Base-by-base conservation (phyloP, 345 rosid species). In the Camelina hispida region DNA sequence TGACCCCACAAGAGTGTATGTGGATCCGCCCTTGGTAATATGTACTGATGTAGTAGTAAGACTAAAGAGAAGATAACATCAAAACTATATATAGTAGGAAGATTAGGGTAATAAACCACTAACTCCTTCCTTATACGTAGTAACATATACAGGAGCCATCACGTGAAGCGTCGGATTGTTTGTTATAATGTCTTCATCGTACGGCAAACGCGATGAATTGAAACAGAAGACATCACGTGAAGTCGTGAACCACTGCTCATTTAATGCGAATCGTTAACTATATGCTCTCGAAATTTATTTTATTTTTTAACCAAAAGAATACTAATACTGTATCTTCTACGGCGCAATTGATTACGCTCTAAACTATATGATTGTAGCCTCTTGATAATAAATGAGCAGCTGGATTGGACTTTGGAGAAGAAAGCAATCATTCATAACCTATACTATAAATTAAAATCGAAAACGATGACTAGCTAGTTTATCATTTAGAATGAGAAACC, bases 201-300 rank as follows among this genome's bases (percentile, higher is more conserved):
- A 67, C 74, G 74, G 62, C 23, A 60, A 22, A 22, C 63, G 59
- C 30, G 34, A 46, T 70, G 70, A 69, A 76, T 46, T 54, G 51
- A 71, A 71, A 58, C 77, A 52, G 48, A 57, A 22, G 73, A 40
- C 12, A 72, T 71, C 72, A 71, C 78, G 77, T 76, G 80, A 76
- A 76, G 58, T 15, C 78, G 77, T 76, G 80, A 76, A 76, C 64
- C 18, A 18, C 7, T 38, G 40, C 17, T 42, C 74, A 76, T 48
- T 69, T 34, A 69, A 47, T 62, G 51, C 51, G 37, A 28, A 59
- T 50, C 20, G 37, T 66, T 55, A 44, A 54, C 63, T 23, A 20
- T 38, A 48, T 40, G 34, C 12, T 20, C 17, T 37, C 10, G 11
- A 18, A 16, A 44, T 30, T 28, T 28, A 28, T 25, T 25, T 25